A percentile compares a stretch with the other conserved stretches of the same genome.
Conservation (phyloP, 352 stramenopile genomes). For the Pythium oligandrum region DNA sequence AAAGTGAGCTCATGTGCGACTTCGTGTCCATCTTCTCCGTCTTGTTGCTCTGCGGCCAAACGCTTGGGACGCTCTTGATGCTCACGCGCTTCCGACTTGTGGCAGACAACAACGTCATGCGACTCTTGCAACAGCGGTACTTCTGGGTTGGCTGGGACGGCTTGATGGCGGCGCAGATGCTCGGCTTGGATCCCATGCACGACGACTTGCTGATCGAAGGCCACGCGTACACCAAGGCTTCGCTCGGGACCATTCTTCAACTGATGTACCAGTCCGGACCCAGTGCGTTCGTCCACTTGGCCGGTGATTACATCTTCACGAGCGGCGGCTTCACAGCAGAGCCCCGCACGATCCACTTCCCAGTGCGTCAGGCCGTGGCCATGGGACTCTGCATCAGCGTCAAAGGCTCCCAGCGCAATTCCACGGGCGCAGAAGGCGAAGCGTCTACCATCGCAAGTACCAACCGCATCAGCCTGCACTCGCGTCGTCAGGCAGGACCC, state of each 20-base stretch:
- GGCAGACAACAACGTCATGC: conserved; percentile 42
- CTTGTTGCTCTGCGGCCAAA: conserved; percentile 20
- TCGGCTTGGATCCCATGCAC: conserved; percentile 46
- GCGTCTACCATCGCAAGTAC: too few species aligned
- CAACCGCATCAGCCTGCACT: too few species aligned
- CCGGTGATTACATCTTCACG: too few species aligned
- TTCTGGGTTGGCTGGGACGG: conserved; percentile 45
- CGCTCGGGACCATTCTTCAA: conserved; percentile 22
- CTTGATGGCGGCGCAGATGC: conserved; percentile 22
- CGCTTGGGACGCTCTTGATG: conserved; percentile 28
- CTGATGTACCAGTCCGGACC: too few species aligned
- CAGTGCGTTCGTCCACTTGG: too few species aligned
- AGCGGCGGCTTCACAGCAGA: too few species aligned
- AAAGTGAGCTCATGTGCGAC: conserved; percentile 52
- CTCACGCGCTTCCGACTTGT: conserved; percentile 31
- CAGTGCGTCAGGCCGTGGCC: too few species aligned
- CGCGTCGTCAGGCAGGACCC: too few species aligned
- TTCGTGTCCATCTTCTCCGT: conserved; percentile 32
- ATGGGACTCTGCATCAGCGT: too few species aligned
- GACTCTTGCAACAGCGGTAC: conserved; percentile 43
- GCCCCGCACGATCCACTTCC: too few species aligned
- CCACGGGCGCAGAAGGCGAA: too few species aligned
- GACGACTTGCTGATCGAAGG: conserved; percentile 15
- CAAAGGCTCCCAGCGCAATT: too few species aligned
- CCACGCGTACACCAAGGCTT: conserved; percentile 27